Conservation (phyloP, 23 red algal species). For the Porphyridium purpureum region DNA sequence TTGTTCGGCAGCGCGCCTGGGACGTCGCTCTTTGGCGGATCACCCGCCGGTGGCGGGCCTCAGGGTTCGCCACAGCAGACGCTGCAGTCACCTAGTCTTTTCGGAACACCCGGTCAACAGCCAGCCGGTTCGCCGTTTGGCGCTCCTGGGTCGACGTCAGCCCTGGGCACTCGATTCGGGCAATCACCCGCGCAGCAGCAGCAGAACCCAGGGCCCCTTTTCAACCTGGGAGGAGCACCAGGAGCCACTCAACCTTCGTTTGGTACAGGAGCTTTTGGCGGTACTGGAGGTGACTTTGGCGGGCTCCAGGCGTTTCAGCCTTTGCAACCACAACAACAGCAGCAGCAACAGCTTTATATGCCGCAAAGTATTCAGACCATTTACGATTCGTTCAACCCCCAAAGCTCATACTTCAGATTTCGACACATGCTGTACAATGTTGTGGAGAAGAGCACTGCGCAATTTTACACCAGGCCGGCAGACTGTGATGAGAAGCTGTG, state of each 20-base stretch:
- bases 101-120: background rate
- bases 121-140: background rate
- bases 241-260: too few species aligned
- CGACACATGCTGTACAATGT: conserved; percentile 2
- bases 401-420: background rate
- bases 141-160: too few species aligned
- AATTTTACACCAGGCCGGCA: background rate
- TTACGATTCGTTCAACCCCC: background rate
- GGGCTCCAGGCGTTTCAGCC: background rate
- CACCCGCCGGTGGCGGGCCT: background rate
- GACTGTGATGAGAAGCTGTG: background rate
- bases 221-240: too few species aligned
- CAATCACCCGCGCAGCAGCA: background rate
- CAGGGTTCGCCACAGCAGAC: background rate
- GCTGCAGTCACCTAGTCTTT: conserved; percentile 1
- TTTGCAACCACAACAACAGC: background rate
- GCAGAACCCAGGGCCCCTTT: too few species aligned
- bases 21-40: background rate
- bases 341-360: too few species aligned
- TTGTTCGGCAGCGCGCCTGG: too few species aligned
- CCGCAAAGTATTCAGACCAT: background rate
- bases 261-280: background rate
- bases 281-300: background rate
- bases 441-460: background rate
- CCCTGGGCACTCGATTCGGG: background rate